Conservation (phyloP, 805 yeast species). For the Starmerella potacharoeniae region DNA sequence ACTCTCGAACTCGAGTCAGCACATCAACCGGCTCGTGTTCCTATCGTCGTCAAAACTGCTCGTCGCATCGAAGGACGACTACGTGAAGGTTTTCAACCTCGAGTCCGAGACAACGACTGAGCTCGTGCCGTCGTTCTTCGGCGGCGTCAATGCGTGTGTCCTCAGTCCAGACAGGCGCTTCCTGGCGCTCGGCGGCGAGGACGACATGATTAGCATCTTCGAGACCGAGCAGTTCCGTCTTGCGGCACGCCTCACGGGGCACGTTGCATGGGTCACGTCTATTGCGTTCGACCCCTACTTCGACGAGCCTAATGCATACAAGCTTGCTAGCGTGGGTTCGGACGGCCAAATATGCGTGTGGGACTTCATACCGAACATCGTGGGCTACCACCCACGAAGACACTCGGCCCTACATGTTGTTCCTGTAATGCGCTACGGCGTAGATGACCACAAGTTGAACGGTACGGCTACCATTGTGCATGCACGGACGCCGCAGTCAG, state of each 20-base stretch:
- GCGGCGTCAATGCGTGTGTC: slow-evolving; percentile 44
- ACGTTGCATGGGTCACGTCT: slow-evolving; percentile 40
- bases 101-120: slow-evolving; percentile 37
- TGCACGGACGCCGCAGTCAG: slow-evolving; percentile 23
- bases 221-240: slow-evolving; percentile 27
- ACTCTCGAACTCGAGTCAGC: slow-evolving; percentile 37
- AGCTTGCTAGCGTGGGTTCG: slow-evolving; percentile 45
- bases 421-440: slow-evolving; percentile 1
- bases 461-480: slow-evolving; percentile 16
- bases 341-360: slow-evolving; percentile 43
- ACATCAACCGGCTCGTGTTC: slow-evolving; percentile 40
- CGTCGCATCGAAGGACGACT: slow-evolving; percentile 57
- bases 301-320: slow-evolving; percentile 28
- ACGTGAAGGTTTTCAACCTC: slow-evolving; percentile 45
- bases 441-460: slow-evolving; percentile 5
- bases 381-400: slow-evolving; percentile 22
- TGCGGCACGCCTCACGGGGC: slow-evolving; percentile 38
- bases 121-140: slow-evolving; percentile 52
- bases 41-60: slow-evolving; percentile 31
- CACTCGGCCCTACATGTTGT: not conserved
- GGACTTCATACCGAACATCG: slow-evolving; percentile 41
- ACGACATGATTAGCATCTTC: slow-evolving; percentile 39
- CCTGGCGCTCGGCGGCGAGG: slow-evolving; percentile 42
- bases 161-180: slow-evolving; percentile 46
- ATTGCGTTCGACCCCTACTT: slow-evolving; percentile 36